Percentiles rank a stretch among this genome's conserved stretches.
phyloP scores from a whole-genome alignment of 2,329 filamentous ascomycete genomes.

The Fusarium pseudoanthophilum region DNA sequence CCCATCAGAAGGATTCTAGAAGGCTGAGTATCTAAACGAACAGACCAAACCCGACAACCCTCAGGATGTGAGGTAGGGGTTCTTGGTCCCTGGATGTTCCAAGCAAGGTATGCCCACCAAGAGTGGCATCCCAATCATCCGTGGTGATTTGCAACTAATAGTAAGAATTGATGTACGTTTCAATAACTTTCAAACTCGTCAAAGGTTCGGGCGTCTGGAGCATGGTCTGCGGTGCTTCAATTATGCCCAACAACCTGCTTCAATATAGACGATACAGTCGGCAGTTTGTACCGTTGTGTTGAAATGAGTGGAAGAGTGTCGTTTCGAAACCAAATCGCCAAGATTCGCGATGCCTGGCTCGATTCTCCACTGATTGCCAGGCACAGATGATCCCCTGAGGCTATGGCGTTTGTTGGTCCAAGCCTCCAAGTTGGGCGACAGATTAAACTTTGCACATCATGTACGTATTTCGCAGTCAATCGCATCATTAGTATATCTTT shows the following conservation, averaged over 20 bases:
- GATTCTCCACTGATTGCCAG: slow-evolving; percentile 21
- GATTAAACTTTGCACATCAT: neutral
- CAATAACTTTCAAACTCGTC: neutral
- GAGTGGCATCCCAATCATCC: slow-evolving; percentile 5
- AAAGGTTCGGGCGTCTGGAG: neutral
- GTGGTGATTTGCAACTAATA: neutral
- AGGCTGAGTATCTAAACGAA: slow-evolving; percentile 35
- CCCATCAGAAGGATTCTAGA: slow-evolving; percentile 43
- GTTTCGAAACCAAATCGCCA: slow-evolving; percentile 29
- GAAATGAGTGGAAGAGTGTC: slow-evolving; percentile 4
- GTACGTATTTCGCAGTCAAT: neutral
- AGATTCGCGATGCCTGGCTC: slow-evolving; percentile 15
- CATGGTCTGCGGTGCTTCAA: neutral
- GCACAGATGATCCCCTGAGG: slow-evolving; percentile 10
- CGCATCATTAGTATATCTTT: neutral
- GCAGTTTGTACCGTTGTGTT: neutral
- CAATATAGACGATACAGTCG: slow-evolving; percentile 8
- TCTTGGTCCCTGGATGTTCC: slow-evolving; percentile 8
- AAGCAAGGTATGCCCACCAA: slow-evolving; percentile 15
- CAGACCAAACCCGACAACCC: slow-evolving; percentile 9
- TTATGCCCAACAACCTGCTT: neutral
- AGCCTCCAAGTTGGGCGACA: neutral
- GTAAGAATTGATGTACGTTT: neutral
- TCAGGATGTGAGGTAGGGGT: slow-evolving; percentile 23
- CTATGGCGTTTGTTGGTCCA: slow-evolving; percentile 1